Percentiles rank a stretch among this genome's conserved stretches.
Conservation (phyloP, 202 grass and related monocot species). For the Cymbopogon flexuosus region DNA sequence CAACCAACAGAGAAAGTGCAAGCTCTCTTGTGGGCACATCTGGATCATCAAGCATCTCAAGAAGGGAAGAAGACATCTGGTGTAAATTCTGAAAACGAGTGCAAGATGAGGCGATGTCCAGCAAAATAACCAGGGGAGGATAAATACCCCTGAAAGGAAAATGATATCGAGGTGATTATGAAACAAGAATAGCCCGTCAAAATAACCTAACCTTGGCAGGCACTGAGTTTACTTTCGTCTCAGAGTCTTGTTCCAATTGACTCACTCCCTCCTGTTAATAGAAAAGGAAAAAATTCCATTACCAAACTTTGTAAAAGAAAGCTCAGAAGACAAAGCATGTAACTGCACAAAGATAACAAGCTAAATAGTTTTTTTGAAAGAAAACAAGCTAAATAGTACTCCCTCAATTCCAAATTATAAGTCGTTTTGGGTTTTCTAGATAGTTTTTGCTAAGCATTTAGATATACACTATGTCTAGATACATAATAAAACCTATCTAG, state of each 20-base stretch:
- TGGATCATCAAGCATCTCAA: conserved; percentile 72
- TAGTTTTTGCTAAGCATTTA: too few relatives aligned
- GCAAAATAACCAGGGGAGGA: background rate
- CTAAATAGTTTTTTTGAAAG: conserved; percentile 16
- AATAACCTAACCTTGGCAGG: conserved; percentile 60
- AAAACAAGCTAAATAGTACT: conserved; percentile 9
- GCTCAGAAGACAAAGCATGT: background rate
- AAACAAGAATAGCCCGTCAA: background rate
- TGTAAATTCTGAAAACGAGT: conserved; percentile 54
- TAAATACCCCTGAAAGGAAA: conserved; percentile 14
- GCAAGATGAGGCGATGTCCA: background rate
- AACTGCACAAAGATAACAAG: conserved; percentile 16
- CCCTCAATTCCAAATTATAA: too few relatives aligned
- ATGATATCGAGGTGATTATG: background rate
- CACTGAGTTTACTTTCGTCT: conserved; percentile 18
- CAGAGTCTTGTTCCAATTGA: conserved; percentile 40
- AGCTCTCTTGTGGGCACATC: conserved; percentile 56
- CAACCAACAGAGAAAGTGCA: conserved; percentile 63
- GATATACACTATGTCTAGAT: too few relatives aligned
- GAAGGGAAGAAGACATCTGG: conserved; percentile 62
- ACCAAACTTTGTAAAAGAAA: background rate
- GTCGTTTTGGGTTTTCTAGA: too few relatives aligned
- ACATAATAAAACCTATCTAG: too few relatives aligned
- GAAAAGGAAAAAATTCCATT: background rate
- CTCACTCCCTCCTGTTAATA: conserved; percentile 35